A percentile compares a stretch with the other conserved stretches of the same genome.
phyloP scores from a whole-genome alignment of 768 basidiomycete genomes.

The Naganishia antarctica region DNA sequence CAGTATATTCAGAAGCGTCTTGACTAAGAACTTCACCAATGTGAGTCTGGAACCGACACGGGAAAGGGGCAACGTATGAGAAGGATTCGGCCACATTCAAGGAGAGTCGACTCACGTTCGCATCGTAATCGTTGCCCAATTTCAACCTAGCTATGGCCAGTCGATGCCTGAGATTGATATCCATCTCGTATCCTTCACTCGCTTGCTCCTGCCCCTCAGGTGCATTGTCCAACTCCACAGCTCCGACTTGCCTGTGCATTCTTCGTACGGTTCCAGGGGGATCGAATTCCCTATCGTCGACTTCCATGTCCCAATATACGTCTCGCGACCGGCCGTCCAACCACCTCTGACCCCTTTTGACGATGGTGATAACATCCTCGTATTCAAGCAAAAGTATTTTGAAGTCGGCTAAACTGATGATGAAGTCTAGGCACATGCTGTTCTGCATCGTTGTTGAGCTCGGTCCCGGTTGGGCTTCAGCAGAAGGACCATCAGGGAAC shows the following conservation, averaged over 20 bases:
- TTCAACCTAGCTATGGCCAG: slow-evolving; percentile 76
- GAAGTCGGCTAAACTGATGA: slow-evolving; percentile 81
- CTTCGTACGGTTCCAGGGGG: slow-evolving; percentile 45
- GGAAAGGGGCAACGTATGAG: too few relatives aligned
- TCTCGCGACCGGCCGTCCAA: slow-evolving; percentile 70
- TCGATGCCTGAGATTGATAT: slow-evolving; percentile 74
- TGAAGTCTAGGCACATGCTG: slow-evolving; percentile 38
- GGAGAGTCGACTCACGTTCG: slow-evolving; percentile 59
- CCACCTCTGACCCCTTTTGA: slow-evolving; percentile 79
- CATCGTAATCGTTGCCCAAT: slow-evolving; percentile 73
- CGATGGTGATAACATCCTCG: slow-evolving; percentile 62
- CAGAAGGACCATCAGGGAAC: slow-evolving; percentile 42
- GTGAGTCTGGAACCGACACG: slow-evolving; percentile 61
- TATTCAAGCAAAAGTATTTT: slow-evolving; percentile 67
- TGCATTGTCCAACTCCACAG: slow-evolving; percentile 46
- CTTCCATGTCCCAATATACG: slow-evolving; percentile 74
- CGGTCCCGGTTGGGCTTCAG: slow-evolving; percentile 1
- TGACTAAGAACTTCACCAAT: slow-evolving; percentile 65
- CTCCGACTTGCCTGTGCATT: not conserved
- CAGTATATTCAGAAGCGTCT: slow-evolving; percentile 70
- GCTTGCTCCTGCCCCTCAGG: slow-evolving; percentile 52
- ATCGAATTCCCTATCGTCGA: slow-evolving; percentile 88
- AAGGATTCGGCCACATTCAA: too few relatives aligned
- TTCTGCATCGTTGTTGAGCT: slow-evolving; percentile 6
- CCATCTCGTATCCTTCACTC: slow-evolving; percentile 59